These are phyloP conservation scores for Gloeopeniophorella convolvens DNA, from an alignment of 768 basidiomycete species.

Conservation along the genomic window DNA sequence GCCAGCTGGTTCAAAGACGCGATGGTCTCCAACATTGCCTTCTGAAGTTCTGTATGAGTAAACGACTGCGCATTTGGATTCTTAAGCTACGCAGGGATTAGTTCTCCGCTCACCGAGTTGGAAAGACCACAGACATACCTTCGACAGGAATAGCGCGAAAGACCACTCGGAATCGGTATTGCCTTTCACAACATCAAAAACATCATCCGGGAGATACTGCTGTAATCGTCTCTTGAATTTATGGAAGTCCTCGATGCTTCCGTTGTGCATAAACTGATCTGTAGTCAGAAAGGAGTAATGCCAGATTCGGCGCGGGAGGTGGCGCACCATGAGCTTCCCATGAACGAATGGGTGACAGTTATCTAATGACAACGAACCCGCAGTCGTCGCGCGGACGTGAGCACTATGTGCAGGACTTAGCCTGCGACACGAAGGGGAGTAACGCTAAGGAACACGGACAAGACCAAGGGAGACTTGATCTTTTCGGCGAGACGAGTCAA, in stretches of 20 bases:
- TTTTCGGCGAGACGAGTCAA: constrained; percentile 92
- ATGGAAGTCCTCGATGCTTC: constrained; percentile 81
- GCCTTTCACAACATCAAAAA: constrained; percentile 84
- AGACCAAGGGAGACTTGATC: constrained; percentile 92
- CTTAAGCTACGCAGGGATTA: constrained; percentile 49
- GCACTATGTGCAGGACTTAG: constrained; percentile 40
- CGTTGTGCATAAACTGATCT: constrained; percentile 92
- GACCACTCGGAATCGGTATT: constrained; percentile 99
- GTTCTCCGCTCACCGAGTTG: not conserved
- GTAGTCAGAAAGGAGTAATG: too few species aligned
- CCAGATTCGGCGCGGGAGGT: not conserved
- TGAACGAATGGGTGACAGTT: constrained; percentile 95
- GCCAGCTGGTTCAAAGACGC: constrained; percentile 68
- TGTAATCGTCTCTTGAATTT: constrained; percentile 80
- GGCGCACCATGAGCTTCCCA: constrained; percentile 81
- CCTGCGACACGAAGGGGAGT: not conserved
- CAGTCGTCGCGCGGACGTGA: constrained; percentile 91
- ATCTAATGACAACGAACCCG: constrained; percentile 84
- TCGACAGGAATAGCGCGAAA: constrained; percentile 86
- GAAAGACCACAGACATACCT: constrained; percentile 35
- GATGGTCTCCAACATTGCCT: constrained; percentile 89
- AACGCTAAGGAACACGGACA: constrained; percentile 43
- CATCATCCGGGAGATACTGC: constrained; percentile 65
- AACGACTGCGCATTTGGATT: constrained; percentile 74
- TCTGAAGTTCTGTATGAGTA: constrained; percentile 60